phyloP scores from a whole-genome alignment of 305 asterid genomes.

The Fraxinus dipetala region DNA sequence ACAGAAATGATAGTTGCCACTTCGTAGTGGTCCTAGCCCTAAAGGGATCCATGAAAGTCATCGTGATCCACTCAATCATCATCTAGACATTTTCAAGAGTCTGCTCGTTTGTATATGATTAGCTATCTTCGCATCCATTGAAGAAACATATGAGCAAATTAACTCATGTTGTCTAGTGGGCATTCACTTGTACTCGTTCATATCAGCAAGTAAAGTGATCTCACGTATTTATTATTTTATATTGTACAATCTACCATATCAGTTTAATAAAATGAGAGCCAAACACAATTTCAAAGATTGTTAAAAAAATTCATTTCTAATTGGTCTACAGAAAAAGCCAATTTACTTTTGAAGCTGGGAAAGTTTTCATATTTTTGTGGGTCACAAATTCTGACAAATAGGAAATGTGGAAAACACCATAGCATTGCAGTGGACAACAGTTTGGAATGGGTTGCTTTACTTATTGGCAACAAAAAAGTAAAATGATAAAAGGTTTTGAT shows the following conservation, averaged over 20 bases:
- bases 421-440: slow-evolving; percentile 28
- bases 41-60: not conserved
- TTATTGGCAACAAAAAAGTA: slow-evolving; percentile 27
- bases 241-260: not conserved
- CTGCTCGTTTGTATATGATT: not conserved
- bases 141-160: not conserved
- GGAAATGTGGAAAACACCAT: slow-evolving; percentile 30
- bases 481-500: slow-evolving; percentile 30
- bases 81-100: not conserved
- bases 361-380: slow-evolving; percentile 37
- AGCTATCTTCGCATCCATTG: not conserved
- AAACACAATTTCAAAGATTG: not conserved
- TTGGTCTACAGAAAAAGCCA: slow-evolving; percentile 30
- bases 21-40: not conserved
- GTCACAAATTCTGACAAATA: slow-evolving; percentile 39
- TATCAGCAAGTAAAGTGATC: not conserved
- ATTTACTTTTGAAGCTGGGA: slow-evolving; percentile 35
- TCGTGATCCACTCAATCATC: not conserved
- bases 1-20: not conserved
- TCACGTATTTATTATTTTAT: not conserved
- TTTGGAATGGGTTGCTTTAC: slow-evolving; percentile 30
- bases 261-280: not conserved
- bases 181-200: not conserved
- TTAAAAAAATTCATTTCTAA: slow-evolving; percentile 12
- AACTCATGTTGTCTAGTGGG: not conserved